A percentile compares a stretch with the other conserved stretches of the same genome.
Evolutionary conservation across 2,329 filamentous ascomycete genomes (phyloP).

Genomic region (Xylariaceae sp.): DNA sequence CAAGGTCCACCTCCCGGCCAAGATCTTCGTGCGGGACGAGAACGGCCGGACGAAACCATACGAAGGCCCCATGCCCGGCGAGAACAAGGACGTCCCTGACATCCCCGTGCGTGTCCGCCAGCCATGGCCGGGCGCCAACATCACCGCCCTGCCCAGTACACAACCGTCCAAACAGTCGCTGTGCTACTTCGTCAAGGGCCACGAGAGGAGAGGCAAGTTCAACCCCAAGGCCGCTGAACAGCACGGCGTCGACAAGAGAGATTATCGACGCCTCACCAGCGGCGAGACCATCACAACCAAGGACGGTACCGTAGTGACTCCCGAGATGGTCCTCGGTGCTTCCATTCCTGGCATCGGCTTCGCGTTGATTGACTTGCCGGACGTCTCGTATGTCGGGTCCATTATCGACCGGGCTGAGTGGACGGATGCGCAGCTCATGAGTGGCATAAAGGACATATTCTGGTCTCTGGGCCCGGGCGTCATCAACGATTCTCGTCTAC

Average conservation of each 20-base stretch:
- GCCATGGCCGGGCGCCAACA: slow-evolving; percentile 70
- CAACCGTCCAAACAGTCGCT: slow-evolving; percentile 61
- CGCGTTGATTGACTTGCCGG: slow-evolving; percentile 74
- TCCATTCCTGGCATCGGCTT: slow-evolving; percentile 64
- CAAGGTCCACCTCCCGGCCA: slow-evolving; percentile 61
- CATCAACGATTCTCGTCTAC: slow-evolving; percentile 54
- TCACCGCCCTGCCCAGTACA: slow-evolving; percentile 63
- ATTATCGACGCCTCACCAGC: slow-evolving; percentile 55
- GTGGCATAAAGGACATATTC: slow-evolving; percentile 61
- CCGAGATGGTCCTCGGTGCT: slow-evolving; percentile 78
- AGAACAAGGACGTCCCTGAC: slow-evolving; percentile 47
- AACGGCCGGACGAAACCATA: slow-evolving; percentile 65
- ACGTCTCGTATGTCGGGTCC: slow-evolving; percentile 60
- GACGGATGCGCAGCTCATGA: slow-evolving; percentile 58
- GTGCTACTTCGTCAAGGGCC: slow-evolving; percentile 79
- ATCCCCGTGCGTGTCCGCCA: slow-evolving; percentile 66
- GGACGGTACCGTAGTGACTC: slow-evolving; percentile 66
- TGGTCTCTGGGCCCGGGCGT: slow-evolving; percentile 77
- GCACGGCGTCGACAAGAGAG: slow-evolving; percentile 54
- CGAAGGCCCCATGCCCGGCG: slow-evolving; percentile 58
- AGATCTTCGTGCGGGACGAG: slow-evolving; percentile 62
- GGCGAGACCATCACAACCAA: slow-evolving; percentile 59
- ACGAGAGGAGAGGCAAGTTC: slow-evolving; percentile 77
- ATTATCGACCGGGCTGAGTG: slow-evolving; percentile 70
- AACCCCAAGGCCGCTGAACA: slow-evolving; percentile 56